Conservation (phyloP, 306 rosid species). For the Dalbergia oliveri region DNA sequence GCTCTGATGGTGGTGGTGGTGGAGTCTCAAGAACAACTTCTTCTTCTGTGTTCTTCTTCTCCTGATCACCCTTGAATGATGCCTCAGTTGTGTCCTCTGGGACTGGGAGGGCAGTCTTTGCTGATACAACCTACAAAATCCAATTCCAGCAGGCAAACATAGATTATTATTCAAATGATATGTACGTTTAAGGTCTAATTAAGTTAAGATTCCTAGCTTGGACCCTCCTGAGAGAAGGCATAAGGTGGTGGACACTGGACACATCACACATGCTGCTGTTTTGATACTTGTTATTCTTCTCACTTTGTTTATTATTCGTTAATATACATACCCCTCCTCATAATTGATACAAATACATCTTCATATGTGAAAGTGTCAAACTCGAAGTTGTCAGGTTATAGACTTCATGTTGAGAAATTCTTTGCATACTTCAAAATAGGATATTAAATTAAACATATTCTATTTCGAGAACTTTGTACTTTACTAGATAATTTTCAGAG, state of each 20-base stretch:
- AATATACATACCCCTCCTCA: neutral
- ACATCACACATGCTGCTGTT: neutral
- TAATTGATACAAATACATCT: neutral
- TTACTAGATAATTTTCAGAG: neutral
- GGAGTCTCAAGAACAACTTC: slow-evolving; percentile 48
- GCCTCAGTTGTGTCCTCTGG: slow-evolving; percentile 56
- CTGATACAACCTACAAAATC: slow-evolving; percentile 64
- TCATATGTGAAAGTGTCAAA: neutral
- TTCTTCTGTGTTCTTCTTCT: slow-evolving; percentile 35
- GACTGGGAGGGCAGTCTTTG: slow-evolving; percentile 62
- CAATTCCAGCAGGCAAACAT: neutral
- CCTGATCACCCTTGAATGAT: slow-evolving; percentile 53
- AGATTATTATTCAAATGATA: neutral
- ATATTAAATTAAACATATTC: slow-evolving; percentile 1
- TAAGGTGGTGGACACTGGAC: neutral
- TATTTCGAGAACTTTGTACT: neutral
- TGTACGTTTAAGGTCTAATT: neutral
- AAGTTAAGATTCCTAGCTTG: neutral
- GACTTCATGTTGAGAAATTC: neutral
- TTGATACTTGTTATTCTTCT: neutral
- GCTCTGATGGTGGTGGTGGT: slow-evolving; percentile 35
- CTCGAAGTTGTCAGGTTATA: neutral
- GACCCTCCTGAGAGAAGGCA: neutral
- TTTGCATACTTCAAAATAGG: neutral
- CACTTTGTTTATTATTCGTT: neutral